A percentile compares a stretch with the other conserved stretches of the same genome.
Evolutionary conservation across 2,329 filamentous ascomycete species (phyloP).

Genomic region (Parastagonospora avenae): DNA sequence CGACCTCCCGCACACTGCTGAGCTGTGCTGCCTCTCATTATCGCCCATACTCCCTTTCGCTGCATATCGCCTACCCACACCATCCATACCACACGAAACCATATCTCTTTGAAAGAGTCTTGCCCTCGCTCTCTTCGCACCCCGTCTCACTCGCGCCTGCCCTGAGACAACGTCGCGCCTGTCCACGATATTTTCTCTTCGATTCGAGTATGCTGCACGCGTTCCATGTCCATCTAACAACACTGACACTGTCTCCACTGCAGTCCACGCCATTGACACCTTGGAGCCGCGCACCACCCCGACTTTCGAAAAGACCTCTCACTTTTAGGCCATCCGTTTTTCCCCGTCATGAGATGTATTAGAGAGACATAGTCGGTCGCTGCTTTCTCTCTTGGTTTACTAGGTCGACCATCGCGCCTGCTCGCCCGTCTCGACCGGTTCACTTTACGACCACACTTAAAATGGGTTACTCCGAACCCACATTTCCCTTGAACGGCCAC

Average conservation of each 20-base stretch:
- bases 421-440: conserved; percentile 20
- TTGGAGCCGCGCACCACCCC: not conserved
- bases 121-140: conserved; percentile 24
- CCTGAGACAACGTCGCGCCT: conserved; percentile 16
- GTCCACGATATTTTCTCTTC: conserved; percentile 20
- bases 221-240: conserved; percentile 15
- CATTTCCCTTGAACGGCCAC: conserved; percentile 71
- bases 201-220: conserved; percentile 26
- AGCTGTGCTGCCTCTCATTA: conserved; percentile 45
- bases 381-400: conserved; percentile 23
- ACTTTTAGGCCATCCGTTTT: not conserved
- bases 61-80: conserved; percentile 12
- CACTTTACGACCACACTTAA: conserved; percentile 17
- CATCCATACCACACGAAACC: not conserved
- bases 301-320: not conserved
- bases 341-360: conserved; percentile 38
- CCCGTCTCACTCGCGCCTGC: conserved; percentile 18
- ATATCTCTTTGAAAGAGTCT: conserved; percentile 46
- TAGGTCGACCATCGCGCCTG: conserved; percentile 21
- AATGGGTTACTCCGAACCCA: conserved; percentile 76
- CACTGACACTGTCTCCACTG: conserved; percentile 21
- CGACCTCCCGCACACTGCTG: conserved; percentile 35
- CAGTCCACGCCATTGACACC: conserved; percentile 14
- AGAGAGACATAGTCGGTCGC: conserved; percentile 25
- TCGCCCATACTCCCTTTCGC: not conserved